Conservation (phyloP, 768 basidiomycete species). For the Pulveroboletus frians region DNA sequence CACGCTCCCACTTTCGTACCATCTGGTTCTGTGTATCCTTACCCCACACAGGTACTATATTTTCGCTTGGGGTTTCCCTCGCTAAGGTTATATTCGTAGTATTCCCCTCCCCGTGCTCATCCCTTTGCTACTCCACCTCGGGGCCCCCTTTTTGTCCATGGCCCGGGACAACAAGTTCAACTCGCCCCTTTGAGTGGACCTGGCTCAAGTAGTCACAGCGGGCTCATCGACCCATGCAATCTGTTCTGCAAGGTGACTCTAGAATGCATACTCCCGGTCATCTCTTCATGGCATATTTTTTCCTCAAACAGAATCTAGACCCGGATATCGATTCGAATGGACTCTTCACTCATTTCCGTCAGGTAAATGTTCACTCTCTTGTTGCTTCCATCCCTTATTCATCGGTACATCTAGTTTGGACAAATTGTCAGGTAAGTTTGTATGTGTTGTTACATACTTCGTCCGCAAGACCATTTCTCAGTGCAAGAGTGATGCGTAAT, state of each 20-base stretch:
- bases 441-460: background rate
- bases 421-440: constrained; percentile 75
- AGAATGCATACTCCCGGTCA: constrained; percentile 8
- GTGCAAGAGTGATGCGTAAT: constrained; percentile 90
- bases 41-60: constrained; percentile 51
- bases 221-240: constrained; percentile 87
- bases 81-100: constrained; percentile 32
- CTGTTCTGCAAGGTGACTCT: constrained; percentile 72
- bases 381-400: constrained; percentile 12
- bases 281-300: background rate
- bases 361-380: constrained; percentile 37
- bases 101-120: constrained; percentile 63
- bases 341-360: constrained; percentile 77
- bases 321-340: constrained; percentile 81
- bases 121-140: constrained; percentile 41
- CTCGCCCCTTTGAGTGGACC: constrained; percentile 69
- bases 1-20: constrained; percentile 76
- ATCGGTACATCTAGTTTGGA: constrained; percentile 54
- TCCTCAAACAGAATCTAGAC: constrained; percentile 64
- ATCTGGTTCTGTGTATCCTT: constrained; percentile 57
- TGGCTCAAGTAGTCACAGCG: constrained; percentile 79
- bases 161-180: constrained; percentile 88
- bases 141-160: constrained; percentile 61
- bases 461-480: constrained; percentile 23
- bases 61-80: constrained; percentile 1